Conservation (phyloP, 768 basidiomycete species). For the Tylopilus vinaceipallidus region DNA sequence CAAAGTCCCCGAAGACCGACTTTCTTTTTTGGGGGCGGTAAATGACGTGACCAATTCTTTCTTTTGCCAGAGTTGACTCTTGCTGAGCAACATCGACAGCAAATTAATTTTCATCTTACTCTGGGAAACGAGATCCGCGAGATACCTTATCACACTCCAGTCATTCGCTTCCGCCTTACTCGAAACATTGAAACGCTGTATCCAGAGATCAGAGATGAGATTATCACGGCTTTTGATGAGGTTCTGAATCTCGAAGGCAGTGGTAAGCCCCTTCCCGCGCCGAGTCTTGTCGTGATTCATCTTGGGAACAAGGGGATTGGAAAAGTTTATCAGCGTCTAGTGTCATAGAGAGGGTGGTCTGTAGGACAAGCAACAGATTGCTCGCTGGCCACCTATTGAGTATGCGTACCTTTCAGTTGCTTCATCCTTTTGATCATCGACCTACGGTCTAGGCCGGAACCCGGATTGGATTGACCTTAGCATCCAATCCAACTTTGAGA, state of each 20-base stretch:
- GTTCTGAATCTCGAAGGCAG: slow-evolving; percentile 24
- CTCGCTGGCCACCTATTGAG: too few species aligned
- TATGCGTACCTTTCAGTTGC: too few species aligned
- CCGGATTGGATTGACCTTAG: too few species aligned
- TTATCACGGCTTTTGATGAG: slow-evolving; percentile 39
- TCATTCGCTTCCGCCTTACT: slow-evolving; percentile 31
- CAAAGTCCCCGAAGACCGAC: slow-evolving; percentile 36
- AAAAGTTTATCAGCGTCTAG: slow-evolving; percentile 25
- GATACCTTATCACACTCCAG: slow-evolving; percentile 26
- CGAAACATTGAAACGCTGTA: slow-evolving; percentile 39
- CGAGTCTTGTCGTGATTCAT: background rate
- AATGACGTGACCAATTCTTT: slow-evolving; percentile 31
- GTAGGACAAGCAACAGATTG: slow-evolving; percentile 23
- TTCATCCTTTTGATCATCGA: too few species aligned
- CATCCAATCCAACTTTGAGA: too few species aligned
- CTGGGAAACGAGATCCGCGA: slow-evolving; percentile 31
- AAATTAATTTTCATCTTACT: slow-evolving; percentile 35
- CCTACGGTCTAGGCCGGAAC: too few species aligned
- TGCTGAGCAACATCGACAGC: slow-evolving; percentile 23
- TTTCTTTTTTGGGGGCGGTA: slow-evolving; percentile 35
- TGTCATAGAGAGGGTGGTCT: slow-evolving; percentile 34
- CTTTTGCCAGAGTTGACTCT: background rate
- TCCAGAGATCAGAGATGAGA: slow-evolving; percentile 44
- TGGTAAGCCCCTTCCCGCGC: slow-evolving; percentile 1
- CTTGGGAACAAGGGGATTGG: slow-evolving; percentile 36